phyloP scores from a whole-genome alignment of 2,329 filamentous ascomycete genomes.

The Triangularia setosa region DNA sequence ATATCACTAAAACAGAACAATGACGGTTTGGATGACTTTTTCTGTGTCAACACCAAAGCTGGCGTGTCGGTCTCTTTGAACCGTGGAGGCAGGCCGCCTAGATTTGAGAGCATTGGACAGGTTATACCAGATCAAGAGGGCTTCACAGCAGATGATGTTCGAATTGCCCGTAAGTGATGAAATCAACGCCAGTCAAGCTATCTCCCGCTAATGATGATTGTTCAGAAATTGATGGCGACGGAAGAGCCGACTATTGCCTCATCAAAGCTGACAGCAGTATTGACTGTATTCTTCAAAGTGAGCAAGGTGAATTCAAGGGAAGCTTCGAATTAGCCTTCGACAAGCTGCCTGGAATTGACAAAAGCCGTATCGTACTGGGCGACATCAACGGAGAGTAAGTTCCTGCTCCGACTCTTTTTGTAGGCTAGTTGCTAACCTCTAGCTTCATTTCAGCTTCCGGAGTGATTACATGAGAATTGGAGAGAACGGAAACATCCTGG shows the following conservation, averaged over 20 bases:
- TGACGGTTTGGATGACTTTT: conserved; percentile 11
- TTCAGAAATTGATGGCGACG: conserved; percentile 9
- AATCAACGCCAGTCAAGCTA: background rate
- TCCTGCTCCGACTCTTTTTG: background rate
- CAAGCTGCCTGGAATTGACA: conserved; percentile 26
- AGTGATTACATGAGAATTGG: conserved; percentile 27
- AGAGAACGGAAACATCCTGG: conserved; percentile 18
- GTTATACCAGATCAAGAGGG: background rate
- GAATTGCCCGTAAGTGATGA: background rate
- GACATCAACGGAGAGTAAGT: conserved; percentile 19
- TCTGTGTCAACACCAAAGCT: conserved; percentile 1
- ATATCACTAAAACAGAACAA: conserved; percentile 3
- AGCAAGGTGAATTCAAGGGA: conserved; percentile 17
- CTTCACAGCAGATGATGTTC: background rate
- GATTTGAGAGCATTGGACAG: conserved; percentile 6
- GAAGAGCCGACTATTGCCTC: conserved; percentile 9
- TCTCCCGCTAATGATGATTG: background rate
- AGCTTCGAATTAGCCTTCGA: conserved; percentile 8
- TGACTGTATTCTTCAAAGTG: conserved; percentile 11
- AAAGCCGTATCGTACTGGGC: conserved; percentile 23
- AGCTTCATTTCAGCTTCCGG: conserved; percentile 13
- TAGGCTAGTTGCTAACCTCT: background rate
- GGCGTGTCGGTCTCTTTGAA: conserved; percentile 6
- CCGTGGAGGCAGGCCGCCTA: conserved; percentile 6
- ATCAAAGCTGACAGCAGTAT: conserved; percentile 9